A percentile compares a stretch with the other conserved stretches of the same genome.
Conservation (phyloP, 768 basidiomycete genomes). For the Rickenella mellea region DNA sequence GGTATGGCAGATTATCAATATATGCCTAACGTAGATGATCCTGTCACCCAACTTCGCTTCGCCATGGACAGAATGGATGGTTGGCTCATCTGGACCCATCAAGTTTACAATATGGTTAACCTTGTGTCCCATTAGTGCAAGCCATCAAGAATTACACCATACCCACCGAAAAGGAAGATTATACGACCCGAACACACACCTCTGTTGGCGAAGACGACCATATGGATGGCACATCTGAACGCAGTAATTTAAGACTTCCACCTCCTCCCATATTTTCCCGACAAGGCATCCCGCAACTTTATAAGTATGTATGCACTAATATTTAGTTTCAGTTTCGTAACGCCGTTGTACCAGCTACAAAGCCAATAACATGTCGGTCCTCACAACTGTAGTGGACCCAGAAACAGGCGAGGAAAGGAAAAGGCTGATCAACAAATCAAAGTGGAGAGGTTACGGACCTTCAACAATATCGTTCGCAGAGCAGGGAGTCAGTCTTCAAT, state of each 20-base stretch:
- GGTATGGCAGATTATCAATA: conserved; percentile 95
- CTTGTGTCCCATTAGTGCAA: conserved; percentile 41
- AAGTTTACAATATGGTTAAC: background rate
- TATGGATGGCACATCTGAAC: conserved; percentile 35
- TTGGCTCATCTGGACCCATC: conserved; percentile 22
- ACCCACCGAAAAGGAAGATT: conserved; percentile 60
- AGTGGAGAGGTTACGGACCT: conserved; percentile 81
- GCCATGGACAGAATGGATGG: conserved; percentile 81
- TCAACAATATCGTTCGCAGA: conserved; percentile 63
- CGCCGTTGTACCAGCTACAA: conserved; percentile 46
- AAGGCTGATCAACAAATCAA: conserved; percentile 73
- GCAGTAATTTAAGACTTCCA: conserved; percentile 63
- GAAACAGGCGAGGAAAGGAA: conserved; percentile 76
- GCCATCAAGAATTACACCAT: conserved; percentile 63
- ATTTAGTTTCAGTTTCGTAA: background rate
- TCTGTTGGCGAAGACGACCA: conserved; percentile 14
- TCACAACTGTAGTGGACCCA: conserved; percentile 56
- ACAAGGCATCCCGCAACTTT: conserved; percentile 68
- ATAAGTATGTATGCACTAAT: conserved; percentile 44
- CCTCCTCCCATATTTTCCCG: conserved; percentile 88
- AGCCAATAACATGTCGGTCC: conserved; percentile 64
- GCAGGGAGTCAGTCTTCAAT: conserved; percentile 28
- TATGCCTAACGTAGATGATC: conserved; percentile 64
- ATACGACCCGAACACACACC: conserved; percentile 24
- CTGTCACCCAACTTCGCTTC: conserved; percentile 54